Conservation (phyloP, 768 basidiomycete species). For the Pleurotus giganteus region DNA sequence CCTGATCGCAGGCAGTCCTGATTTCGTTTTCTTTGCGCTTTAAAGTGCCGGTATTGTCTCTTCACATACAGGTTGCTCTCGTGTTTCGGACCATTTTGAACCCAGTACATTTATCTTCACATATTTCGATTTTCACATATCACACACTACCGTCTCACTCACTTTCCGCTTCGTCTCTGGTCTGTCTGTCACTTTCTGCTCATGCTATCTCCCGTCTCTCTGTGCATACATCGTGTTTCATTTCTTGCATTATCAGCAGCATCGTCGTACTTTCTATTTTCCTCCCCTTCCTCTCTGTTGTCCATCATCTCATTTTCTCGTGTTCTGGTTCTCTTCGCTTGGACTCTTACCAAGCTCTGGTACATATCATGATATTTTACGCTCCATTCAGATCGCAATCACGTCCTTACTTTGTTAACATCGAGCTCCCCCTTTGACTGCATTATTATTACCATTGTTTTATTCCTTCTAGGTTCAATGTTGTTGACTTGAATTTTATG, state of each 20-base stretch:
- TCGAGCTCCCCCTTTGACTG: no score
- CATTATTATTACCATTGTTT: no score
- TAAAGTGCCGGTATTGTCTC: background rate
- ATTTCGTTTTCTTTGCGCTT: constrained; percentile 8
- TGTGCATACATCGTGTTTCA: background rate
- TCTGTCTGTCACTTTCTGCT: constrained; percentile 2
- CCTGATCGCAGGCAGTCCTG: constrained; percentile 23
- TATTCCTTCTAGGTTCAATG: no score
- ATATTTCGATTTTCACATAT: constrained; percentile 4
- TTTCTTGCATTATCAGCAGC: background rate
- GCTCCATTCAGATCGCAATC: no score
- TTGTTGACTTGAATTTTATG: no score
- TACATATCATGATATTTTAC: no score
- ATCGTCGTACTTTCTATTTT: background rate
- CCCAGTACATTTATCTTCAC: constrained; percentile 2
- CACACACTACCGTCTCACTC: constrained; percentile 6
- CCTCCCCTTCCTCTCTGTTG: background rate
- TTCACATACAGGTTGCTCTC: background rate
- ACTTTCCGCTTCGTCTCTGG: background rate
- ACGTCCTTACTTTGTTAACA: no score
- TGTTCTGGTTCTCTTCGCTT: no score
- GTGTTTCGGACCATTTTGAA: constrained; percentile 10
- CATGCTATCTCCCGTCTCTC: constrained; percentile 5
- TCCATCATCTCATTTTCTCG: no score
- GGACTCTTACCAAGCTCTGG: no score